Evolutionary conservation across 164 flowering plant genomes (phyloP).

Genomic region (Vitis riparia): DNA sequence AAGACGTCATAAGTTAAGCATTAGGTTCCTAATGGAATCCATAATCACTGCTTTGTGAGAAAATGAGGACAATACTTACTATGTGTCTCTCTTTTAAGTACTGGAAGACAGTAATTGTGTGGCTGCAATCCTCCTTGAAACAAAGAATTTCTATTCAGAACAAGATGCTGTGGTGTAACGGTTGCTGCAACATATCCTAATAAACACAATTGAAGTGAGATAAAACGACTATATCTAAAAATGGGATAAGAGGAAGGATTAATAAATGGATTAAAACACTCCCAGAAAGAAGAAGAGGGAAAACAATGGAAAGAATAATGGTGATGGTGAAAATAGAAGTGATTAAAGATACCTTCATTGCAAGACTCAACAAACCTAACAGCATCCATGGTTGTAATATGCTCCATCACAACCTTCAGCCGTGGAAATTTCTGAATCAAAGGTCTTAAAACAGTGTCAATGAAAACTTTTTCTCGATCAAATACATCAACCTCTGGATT

Average conservation of each 20-base stretch:
- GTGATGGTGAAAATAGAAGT: not conserved
- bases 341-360: slow-evolving; percentile 53
- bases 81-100: slow-evolving; percentile 90
- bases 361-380: slow-evolving; percentile 86
- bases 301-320: not conserved
- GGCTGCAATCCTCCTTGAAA: slow-evolving; percentile 98
- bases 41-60: not conserved
- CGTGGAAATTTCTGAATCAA: slow-evolving; percentile 71
- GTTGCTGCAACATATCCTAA: slow-evolving; percentile 91
- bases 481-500: slow-evolving; percentile 80
- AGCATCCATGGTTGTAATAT: slow-evolving; percentile 88
- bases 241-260: not conserved
- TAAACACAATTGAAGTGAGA: slow-evolving; percentile 10
- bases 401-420: slow-evolving; percentile 96
- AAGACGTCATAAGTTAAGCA: too few relatives aligned
- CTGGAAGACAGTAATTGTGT: slow-evolving; percentile 96
- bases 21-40: not conserved
- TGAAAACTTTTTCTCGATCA: slow-evolving; percentile 93
- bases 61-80: slow-evolving; percentile 43
- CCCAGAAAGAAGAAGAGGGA: not conserved
- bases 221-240: not conserved
- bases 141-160: slow-evolving; percentile 84
- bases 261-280: not conserved
- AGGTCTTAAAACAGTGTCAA: slow-evolving; percentile 77
- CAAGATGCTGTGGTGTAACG: slow-evolving; percentile 96